A percentile compares a stretch with the other conserved stretches of the same genome.
phyloP scores from a whole-genome alignment of 345 rosid species.

The Arabis hirsuta region DNA sequence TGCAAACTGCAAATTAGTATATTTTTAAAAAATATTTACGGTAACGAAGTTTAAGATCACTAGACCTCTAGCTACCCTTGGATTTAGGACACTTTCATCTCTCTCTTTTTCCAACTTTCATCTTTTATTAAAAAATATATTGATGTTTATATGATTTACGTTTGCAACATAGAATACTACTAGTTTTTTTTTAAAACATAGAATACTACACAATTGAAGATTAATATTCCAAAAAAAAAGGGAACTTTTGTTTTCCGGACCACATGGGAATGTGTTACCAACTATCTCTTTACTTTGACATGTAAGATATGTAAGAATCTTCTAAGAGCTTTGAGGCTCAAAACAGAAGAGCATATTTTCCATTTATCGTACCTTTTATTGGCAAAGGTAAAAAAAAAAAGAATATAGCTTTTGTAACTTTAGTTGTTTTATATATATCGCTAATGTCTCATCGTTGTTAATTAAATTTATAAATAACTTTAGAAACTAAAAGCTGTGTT shows the following conservation, averaged over 20 bases:
- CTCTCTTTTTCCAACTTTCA: no score
- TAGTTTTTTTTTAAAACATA: slow-evolving; percentile 12
- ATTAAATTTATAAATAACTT: neutral
- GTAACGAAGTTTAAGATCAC: slow-evolving; percentile 4
- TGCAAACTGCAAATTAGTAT: no score
- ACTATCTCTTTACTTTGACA: slow-evolving; percentile 41
- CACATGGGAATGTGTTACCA: slow-evolving; percentile 49
- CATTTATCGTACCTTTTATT: slow-evolving; percentile 44
- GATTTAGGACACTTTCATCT: neutral
- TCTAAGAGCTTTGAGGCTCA: slow-evolving; percentile 43
- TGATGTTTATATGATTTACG: slow-evolving; percentile 2
- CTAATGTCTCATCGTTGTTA: slow-evolving; percentile 8
- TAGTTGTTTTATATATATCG: neutral
- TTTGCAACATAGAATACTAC: slow-evolving; percentile 32
- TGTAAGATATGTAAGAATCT: slow-evolving; percentile 45
- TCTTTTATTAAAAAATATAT: neutral
- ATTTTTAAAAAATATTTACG: neutral
- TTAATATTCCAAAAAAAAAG: slow-evolving; percentile 33
- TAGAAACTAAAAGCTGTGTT: slow-evolving; percentile 26
- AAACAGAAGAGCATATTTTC: slow-evolving; percentile 45
- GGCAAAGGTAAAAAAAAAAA: slow-evolving; percentile 27
- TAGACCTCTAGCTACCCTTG: neutral
- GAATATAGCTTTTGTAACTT: slow-evolving; percentile 41
- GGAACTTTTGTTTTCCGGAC: slow-evolving; percentile 45
- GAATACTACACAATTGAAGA: slow-evolving; percentile 26